A percentile compares a stretch with the other conserved stretches of the same genome.
Evolutionary conservation across 2,329 filamentous ascomycete species (phyloP).

Genomic region (Trematosphaeria pertusa): DNA sequence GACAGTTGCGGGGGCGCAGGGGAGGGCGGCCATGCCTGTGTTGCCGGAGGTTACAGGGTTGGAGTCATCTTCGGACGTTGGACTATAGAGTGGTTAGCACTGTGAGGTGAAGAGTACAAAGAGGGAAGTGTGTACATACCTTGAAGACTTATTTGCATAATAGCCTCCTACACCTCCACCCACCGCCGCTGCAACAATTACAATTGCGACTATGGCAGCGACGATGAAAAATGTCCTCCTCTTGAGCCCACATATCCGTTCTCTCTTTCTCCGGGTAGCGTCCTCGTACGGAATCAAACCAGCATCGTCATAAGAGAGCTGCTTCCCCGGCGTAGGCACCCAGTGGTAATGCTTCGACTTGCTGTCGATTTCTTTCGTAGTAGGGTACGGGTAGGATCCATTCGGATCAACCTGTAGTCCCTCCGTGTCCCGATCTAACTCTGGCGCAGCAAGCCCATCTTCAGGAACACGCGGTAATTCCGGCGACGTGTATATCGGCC

Average conservation of each 20-base stretch:
- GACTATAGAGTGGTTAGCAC: background rate
- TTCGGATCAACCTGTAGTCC: slow-evolving; percentile 17
- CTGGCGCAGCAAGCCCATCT: slow-evolving; percentile 1
- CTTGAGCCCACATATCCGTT: slow-evolving; percentile 13
- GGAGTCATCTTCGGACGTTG: slow-evolving; percentile 1
- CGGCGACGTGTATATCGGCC: background rate
- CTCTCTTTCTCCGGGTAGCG: background rate
- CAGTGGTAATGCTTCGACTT: slow-evolving; percentile 6
- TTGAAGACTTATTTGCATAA: slow-evolving; percentile 8
- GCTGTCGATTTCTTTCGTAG: slow-evolving; percentile 3
- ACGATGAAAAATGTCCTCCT: slow-evolving; percentile 15
- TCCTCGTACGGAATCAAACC: slow-evolving; percentile 6
- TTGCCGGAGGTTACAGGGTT: slow-evolving; percentile 12
- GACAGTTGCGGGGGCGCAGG: slow-evolving; percentile 7
- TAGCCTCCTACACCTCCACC: slow-evolving; percentile 16
- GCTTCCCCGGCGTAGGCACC: slow-evolving; percentile 2
- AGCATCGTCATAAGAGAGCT: background rate
- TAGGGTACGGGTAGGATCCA: slow-evolving; percentile 13
- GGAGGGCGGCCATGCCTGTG: slow-evolving; percentile 14
- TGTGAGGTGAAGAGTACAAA: background rate
- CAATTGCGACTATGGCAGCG: slow-evolving; percentile 1
- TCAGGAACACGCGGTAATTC: background rate
- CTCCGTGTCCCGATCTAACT: slow-evolving; percentile 13
- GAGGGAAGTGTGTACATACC: no score
- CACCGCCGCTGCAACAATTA: slow-evolving; percentile 7